A percentile compares a stretch with the other conserved stretches of the same genome.
Conservation (phyloP, 306 rosid species). For the Glycine latifolia region DNA sequence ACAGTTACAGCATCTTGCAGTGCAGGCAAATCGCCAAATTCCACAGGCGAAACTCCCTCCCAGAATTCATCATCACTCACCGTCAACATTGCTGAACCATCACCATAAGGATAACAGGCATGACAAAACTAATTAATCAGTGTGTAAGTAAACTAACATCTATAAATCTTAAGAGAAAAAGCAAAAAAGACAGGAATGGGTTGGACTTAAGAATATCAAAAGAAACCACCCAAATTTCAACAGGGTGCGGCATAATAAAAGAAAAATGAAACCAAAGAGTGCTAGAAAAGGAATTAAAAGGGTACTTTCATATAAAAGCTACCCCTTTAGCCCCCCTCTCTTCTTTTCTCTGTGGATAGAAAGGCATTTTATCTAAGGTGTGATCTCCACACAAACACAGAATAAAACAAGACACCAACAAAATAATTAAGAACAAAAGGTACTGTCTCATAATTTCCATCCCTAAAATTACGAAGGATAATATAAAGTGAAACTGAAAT, state of each 20-base stretch:
- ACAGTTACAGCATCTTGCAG: constrained; percentile 91
- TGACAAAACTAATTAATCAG: constrained; percentile 12
- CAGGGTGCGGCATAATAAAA: no score
- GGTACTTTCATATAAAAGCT: neutral
- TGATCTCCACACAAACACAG: neutral
- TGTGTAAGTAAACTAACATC: constrained; percentile 15
- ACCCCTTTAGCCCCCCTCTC: neutral
- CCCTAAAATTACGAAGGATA: neutral
- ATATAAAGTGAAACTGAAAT: neutral
- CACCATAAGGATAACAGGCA: constrained; percentile 27
- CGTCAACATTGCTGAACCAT: constrained; percentile 70
- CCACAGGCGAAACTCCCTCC: constrained; percentile 83
- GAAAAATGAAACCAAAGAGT: no score
- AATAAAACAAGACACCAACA: no score
- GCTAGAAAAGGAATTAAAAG: neutral
- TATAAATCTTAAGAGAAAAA: neutral
- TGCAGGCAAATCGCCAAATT: constrained; percentile 79
- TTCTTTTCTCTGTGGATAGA: neutral
- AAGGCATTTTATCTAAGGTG: neutral
- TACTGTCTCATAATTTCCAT: neutral
- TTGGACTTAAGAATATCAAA: neutral
- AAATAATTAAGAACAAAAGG: neutral
- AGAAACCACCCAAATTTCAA: no score
- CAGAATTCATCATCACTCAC: constrained; percentile 83
- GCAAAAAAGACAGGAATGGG: neutral